Evolutionary conservation across 164 flowering plant genomes (phyloP).

Genomic region (Annona cherimola): DNA sequence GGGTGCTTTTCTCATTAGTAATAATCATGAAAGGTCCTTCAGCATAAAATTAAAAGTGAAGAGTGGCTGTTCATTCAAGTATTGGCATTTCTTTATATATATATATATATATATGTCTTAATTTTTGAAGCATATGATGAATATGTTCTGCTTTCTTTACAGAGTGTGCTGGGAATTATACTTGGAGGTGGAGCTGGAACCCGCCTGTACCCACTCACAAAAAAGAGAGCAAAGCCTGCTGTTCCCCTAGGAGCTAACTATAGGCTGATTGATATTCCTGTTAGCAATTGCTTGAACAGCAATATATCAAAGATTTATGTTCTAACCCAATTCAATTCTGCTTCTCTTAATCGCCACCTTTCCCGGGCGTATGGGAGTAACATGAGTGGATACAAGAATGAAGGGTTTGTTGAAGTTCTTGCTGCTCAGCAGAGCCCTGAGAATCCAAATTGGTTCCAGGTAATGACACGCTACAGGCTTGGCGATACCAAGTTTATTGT

Average conservation of each 20-base stretch:
- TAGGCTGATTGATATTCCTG: constrained; percentile 81
- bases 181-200: constrained; percentile 95
- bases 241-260: constrained; percentile 88
- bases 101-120: too few relatives aligned
- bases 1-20: too few relatives aligned
- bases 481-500: too few relatives aligned
- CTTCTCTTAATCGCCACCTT: constrained; percentile 85
- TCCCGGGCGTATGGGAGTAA: constrained; percentile 74
- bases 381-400: constrained; percentile 77
- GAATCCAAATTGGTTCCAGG: constrained; percentile 91
- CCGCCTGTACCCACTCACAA: constrained; percentile 76
- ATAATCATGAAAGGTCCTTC: too few relatives aligned
- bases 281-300: constrained; percentile 91
- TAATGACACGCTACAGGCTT: constrained; percentile 9
- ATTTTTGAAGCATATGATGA: too few relatives aligned
- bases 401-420: constrained; percentile 92
- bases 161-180: constrained; percentile 88
- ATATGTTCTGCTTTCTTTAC: constrained; percentile 4
- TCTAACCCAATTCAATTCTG: constrained; percentile 88
- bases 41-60: too few relatives aligned
- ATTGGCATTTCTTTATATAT: too few relatives aligned
- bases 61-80: too few relatives aligned
- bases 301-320: constrained; percentile 77
- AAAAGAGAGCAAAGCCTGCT: constrained; percentile 89
- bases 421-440: constrained; percentile 96